Base-by-base conservation (phyloP, 75 land plant species). In the Cryptomeria japonica region DNA sequence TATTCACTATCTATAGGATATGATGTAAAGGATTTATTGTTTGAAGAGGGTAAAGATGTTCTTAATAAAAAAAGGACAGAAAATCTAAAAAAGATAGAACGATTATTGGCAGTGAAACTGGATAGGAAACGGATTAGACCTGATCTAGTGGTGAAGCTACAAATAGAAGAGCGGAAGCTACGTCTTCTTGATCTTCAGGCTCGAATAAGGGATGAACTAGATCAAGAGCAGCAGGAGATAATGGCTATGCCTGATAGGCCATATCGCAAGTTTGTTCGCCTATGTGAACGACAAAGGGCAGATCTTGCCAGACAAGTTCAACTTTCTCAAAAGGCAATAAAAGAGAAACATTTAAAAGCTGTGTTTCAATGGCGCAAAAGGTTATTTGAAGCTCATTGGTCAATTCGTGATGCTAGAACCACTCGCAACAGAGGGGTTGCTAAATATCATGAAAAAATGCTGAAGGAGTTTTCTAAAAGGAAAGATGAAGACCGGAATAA, bases 191-290 rank as follows among this genome's bases (percentile, higher is more conserved):
- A 95, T 82, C 89, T 93, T 70, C 99, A 98, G 91, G 89, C 96
- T 83, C 93, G 96, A 51, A 61, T 98, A 76, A 92, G 99, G 80
- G 95, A 94, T 91, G 96, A 95, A 88, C 92, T 98, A 68, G 99
- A 98, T 89, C 97, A 96, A 55, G 92, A 98, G 76, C 99, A 98
- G 86, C 99, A 96, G 87, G 99, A 97, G 90, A 98, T 98, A 34
- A 98, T 98, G 99, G 94, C 94, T 61, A 97, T 98, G 99, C 90
- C 98, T 85, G 99, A 98, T 68, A 93, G 99, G 88, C 95, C 92
- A 49, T 98, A 98, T 78, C 80, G 96, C 42, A 98, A 98, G 86
- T 98, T 98, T 94, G 97, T 98, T 64, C 94, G 96, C 32, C 88
- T 93, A 12, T 98, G 99, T 93, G 99, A 98, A 84, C 97, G 97